A percentile compares a stretch with the other conserved stretches of the same genome.
These are phyloP conservation scores for Malassezia sp. DNA, from an alignment of 1,284 basidiomycete genomes.

Conservation along the genomic window DNA sequence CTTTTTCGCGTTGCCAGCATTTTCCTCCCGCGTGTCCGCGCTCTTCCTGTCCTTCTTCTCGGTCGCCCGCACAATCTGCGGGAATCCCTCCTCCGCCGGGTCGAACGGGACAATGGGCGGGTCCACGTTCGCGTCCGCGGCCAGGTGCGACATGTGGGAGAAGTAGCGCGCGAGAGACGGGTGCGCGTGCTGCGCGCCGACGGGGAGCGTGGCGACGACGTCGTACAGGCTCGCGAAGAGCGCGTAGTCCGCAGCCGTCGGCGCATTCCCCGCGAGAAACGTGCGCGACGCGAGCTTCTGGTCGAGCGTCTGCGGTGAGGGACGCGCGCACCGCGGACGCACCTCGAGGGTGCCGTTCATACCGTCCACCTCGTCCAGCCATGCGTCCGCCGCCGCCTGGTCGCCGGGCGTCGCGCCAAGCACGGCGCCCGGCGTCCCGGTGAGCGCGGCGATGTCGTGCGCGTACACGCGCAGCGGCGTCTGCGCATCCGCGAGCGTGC, in stretches of 20 bases:
- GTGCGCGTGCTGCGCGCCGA: slow-evolving; percentile 34
- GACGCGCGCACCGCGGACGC: neutral
- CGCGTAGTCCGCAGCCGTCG: slow-evolving; percentile 41
- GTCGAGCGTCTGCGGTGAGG: too few relatives aligned
- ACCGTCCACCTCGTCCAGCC: slow-evolving; percentile 23
- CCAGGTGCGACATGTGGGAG: slow-evolving; percentile 38
- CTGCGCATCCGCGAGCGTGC: neutral
- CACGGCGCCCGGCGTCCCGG: slow-evolving; percentile 4
- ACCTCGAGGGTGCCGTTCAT: slow-evolving; percentile 20
- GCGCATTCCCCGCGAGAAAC: slow-evolving; percentile 30
- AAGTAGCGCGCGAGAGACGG: slow-evolving; percentile 42
- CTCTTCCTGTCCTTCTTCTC: slow-evolving; percentile 15
- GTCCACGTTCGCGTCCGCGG: slow-evolving; percentile 5
- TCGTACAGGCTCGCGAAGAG: slow-evolving; percentile 41
- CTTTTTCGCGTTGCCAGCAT: slow-evolving; percentile 11
- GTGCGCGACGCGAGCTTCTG: slow-evolving; percentile 29
- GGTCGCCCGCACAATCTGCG: slow-evolving; percentile 25
- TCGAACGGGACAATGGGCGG: slow-evolving; percentile 29
- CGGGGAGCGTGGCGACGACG: slow-evolving; percentile 29
- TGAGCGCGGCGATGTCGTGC: slow-evolving; percentile 11
- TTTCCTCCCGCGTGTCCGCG: slow-evolving; percentile 12
- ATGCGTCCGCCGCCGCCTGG: slow-evolving; percentile 1
- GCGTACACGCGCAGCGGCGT: slow-evolving; percentile 10
- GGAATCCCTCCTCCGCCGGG: slow-evolving; percentile 41
- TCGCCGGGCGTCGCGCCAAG: slow-evolving; percentile 10